Evolutionary conservation across 2,329 filamentous ascomycete genomes (phyloP), one percentile per base, ranked within the genome.

Genomic region (Aspergillus sp.): DNA sequence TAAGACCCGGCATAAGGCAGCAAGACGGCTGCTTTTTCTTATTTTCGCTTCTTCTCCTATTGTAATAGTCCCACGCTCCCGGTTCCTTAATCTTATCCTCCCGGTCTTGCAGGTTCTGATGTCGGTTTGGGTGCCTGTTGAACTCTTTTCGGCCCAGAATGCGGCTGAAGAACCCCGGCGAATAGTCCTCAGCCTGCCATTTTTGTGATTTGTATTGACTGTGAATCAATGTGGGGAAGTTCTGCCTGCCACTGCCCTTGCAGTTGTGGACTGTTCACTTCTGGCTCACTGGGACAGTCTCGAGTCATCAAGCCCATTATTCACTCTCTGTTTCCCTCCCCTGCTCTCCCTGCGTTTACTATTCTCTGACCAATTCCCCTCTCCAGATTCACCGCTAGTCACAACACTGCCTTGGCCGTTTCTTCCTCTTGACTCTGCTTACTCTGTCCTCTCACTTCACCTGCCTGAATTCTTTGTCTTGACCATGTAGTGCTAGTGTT

Each of bases 361-460:
- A 49, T 55, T 48, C 51, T 52, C 46, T 53, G 52, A 27, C 55
- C 31, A 49, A 21, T 27, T 35, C 54, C 52, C 54, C 52, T 49
- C 49, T 41, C 37, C 15, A 50, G 55, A 60, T 63, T 56, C 61
- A 63, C 61, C 61, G 61, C 61, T 48, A 61, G 59, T 59, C 51
- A 49, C 51, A 57, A 46, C 47, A 57, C 54, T 56, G 46, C 46
- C 41, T 31, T n/a, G 25, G 41, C 47, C 31, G 33, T n/a, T 49
- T 48, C 44, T 37, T 23, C 15, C 21, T 44, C 39, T 39, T 54
- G n/a, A 39, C 43, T 19, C 21, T 47, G 31, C 25, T 54, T 8
- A 39, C 51, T 51, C 9, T 31, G 27, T 31, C 27, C 27, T 8
- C 48, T 52, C 27, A 33, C 45, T 51, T 52, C 35, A 49, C 19